phyloP scores from a whole-genome alignment of 176 grass and related monocot genomes.

The Elymus sibiricus region DNA sequence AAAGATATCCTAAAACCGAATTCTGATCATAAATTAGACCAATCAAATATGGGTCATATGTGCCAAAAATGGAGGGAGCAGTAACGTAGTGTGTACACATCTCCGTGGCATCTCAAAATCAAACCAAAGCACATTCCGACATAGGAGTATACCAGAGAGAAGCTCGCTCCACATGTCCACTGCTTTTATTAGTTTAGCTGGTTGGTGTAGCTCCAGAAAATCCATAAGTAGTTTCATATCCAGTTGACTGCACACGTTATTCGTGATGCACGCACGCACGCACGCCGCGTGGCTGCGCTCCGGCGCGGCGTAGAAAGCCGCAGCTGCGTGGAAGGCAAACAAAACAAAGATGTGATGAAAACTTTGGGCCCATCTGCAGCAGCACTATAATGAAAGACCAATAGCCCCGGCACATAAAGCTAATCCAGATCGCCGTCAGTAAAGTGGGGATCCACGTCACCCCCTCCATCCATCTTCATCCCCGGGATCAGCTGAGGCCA shows the following conservation, averaged over 20 bases:
- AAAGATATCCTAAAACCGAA: too few species aligned
- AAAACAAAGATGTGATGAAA: not conserved
- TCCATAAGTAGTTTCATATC: not conserved
- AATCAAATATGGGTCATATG: too few species aligned
- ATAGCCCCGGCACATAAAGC: conserved; percentile 1
- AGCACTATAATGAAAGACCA: conserved; percentile 33
- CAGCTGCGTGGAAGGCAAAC: not conserved
- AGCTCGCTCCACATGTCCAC: too few species aligned
- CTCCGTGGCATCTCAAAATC: too few species aligned
- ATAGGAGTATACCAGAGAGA: too few species aligned
- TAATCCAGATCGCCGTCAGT: conserved; percentile 16
- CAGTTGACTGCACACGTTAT: not conserved
- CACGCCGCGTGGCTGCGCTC: not conserved
- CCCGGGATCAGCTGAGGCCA: not conserved
- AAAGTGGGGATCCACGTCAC: conserved; percentile 28
- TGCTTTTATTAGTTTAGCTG: not conserved
- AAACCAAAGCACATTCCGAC: too few species aligned
- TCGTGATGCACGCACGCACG: not conserved
- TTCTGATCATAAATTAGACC: too few species aligned
- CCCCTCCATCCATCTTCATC: not conserved
- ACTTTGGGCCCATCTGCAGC: not conserved
- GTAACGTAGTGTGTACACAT: too few species aligned
- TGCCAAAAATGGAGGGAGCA: too few species aligned
- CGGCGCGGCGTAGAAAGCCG: not conserved
- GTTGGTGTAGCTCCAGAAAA: not conserved